Evolutionary conservation across 768 basidiomycete species (phyloP).

Genomic region (Amanita phalloides): DNA sequence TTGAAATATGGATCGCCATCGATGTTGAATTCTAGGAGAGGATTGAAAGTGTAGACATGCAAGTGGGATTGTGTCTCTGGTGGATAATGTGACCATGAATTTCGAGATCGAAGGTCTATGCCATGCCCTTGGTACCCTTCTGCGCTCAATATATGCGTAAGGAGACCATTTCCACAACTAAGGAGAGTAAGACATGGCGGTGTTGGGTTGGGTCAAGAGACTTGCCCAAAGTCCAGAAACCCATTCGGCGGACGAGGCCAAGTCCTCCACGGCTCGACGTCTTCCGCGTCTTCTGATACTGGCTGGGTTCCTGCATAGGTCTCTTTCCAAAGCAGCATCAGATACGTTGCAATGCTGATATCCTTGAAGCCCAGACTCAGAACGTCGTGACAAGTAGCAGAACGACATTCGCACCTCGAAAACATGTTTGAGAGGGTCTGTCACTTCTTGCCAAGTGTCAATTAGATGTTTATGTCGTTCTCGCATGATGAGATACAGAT

Average conservation of each 20-base stretch:
- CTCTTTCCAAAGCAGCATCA: constrained; percentile 86
- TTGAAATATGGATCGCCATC: constrained; percentile 16
- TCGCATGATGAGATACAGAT: constrained; percentile 80
- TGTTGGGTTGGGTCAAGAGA: background rate
- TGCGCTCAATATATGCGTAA: constrained; percentile 75
- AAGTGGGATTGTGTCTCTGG: constrained; percentile 45
- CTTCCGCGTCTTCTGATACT: background rate
- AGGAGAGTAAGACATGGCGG: background rate
- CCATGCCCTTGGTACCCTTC: constrained; percentile 85
- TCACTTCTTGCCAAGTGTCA: constrained; percentile 67
- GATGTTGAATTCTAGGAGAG: constrained; percentile 14
- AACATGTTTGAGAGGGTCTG: constrained; percentile 84
- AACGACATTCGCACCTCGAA: constrained; percentile 50
- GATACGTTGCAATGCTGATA: constrained; percentile 88
- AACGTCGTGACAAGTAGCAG: background rate
- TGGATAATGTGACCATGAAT: constrained; percentile 79
- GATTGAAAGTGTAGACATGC: constrained; percentile 63
- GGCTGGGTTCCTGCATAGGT: constrained; percentile 30
- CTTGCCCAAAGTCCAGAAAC: constrained; percentile 80
- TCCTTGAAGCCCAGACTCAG: constrained; percentile 38
- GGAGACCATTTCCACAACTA: constrained; percentile 88
- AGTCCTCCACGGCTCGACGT: constrained; percentile 41
- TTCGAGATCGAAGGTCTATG: constrained; percentile 76
- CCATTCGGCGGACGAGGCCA: constrained; percentile 81
- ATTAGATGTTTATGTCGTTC: constrained; percentile 75